phyloP scores from a whole-genome alignment of 805 yeast species.

The Starmerella vitae region DNA sequence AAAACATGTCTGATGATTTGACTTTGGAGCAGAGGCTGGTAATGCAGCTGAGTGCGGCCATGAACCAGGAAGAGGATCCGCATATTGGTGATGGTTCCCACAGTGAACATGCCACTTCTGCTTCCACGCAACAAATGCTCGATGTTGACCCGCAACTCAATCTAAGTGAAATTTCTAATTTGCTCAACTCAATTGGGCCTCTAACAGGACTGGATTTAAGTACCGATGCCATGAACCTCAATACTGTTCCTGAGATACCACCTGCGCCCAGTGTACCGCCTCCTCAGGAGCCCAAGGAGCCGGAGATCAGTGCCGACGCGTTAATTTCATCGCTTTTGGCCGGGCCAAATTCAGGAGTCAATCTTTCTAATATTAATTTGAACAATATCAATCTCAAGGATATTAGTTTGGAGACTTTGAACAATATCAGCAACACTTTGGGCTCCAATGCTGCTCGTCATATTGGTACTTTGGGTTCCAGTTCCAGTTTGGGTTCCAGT shows the following conservation, averaged over 20 bases:
- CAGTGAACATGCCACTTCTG: not conserved
- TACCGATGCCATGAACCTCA: not conserved
- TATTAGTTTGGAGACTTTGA: constrained; percentile 1
- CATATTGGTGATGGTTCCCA: not conserved
- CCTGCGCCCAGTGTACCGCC: not conserved
- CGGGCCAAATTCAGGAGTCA: not conserved
- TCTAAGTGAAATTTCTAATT: not conserved
- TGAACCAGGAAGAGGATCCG: constrained; percentile 15
- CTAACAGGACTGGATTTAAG: not conserved
- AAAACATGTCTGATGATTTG: constrained; percentile 5
- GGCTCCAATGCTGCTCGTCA: not conserved
- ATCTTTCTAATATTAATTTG: not conserved
- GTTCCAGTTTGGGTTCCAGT: too few relatives aligned
- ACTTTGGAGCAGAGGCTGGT: constrained; percentile 19
- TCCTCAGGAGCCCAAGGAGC: not conserved
- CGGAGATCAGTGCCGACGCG: not conserved
- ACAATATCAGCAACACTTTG: not conserved
- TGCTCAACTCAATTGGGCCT: not conserved
- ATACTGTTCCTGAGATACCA: not conserved
- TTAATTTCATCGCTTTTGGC: not conserved
- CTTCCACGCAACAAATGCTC: not conserved
- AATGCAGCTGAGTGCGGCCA: constrained; percentile 18
- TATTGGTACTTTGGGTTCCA: not conserved
- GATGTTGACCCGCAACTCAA: not conserved
- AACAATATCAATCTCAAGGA: constrained; percentile 1